Base-by-base conservation (phyloP, 2,329 filamentous ascomycete species). In the Talaromyces sp. region DNA sequence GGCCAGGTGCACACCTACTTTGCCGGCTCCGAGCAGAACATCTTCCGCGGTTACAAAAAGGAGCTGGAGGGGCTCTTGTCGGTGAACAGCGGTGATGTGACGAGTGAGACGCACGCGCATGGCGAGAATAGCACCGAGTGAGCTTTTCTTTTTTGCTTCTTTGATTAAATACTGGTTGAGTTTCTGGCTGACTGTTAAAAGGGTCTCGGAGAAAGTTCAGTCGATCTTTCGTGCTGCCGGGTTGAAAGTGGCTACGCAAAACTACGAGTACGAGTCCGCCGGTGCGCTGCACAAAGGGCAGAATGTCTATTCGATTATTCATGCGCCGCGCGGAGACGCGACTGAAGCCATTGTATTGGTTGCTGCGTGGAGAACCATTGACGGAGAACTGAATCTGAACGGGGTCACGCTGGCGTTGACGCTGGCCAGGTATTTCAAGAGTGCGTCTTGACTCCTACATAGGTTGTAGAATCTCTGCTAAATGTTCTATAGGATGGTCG, bases 1-100 rank as follows among this genome's bases (percentile, higher is more conserved):
- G 95, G 93, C 2, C 95, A 99, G 76, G 95, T 98, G 9, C 93
- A 98, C 78, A 96, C 95, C 1, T 99, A 99, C 77, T 99, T 99
- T 73, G 88, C 91, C 7, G 95, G 95, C 19, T 96, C 92, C 75
- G 95, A 99, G 73, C 93, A 98, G 79, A 90, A 97, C 75, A 86
- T 98, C 66, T 93, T 98, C 71, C 85, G 92, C 54, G 95, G 92
- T 8, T 98, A 96, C 75, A 87, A 89, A 70, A 88, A 91, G 71
- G 95, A 98, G 78, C 82, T 96, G 57, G 86, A 90, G 67, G 81
- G 78, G 9, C 71, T 70, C 71, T 56, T 75, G 30, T 62, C 55
- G 8, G 42, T 19, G 65, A 54, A 42, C 30, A 54, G 68, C 49
- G 53, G 44, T 44, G 61, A 56, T 22, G 65, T 64, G 2, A 61